Conservation (phyloP, 225 moss, liverwort and hornwort species). For the Sphagnum contortum region DNA sequence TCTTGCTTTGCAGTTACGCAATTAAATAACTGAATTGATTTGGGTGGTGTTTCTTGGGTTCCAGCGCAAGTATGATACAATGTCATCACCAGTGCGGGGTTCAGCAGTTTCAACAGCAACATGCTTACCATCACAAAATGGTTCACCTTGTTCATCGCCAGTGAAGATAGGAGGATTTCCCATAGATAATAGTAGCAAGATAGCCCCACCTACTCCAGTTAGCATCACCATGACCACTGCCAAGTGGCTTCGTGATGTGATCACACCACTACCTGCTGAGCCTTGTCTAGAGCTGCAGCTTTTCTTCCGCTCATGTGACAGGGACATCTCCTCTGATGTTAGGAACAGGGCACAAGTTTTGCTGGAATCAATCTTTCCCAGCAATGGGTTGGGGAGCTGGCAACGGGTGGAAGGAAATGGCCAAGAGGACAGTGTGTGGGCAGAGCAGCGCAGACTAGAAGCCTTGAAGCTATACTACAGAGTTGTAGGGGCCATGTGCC, state of each 20-base stretch:
- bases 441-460: slow-evolving; percentile 80
- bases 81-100: slow-evolving; percentile 70
- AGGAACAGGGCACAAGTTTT: slow-evolving; percentile 51
- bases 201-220: slow-evolving; percentile 88
- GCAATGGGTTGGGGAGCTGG: slow-evolving; percentile 45
- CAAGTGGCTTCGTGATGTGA: slow-evolving; percentile 82
- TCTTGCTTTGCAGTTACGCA: too few relatives aligned
- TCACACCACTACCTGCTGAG: slow-evolving; percentile 64
- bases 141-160: slow-evolving; percentile 77
- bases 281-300: slow-evolving; percentile 71
- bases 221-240: slow-evolving; percentile 95
- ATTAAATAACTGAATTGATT: too few relatives aligned
- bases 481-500: slow-evolving; percentile 86
- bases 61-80: slow-evolving; percentile 86
- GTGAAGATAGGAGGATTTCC: slow-evolving; percentile 39
- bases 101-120: slow-evolving; percentile 65
- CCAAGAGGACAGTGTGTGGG: slow-evolving; percentile 67
- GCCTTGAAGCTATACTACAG: slow-evolving; percentile 83
- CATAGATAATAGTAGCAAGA: slow-evolving; percentile 30
- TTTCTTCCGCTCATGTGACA: slow-evolving; percentile 82
- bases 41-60: neutral
- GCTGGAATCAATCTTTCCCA: slow-evolving; percentile 68
- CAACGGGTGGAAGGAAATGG: slow-evolving; percentile 47
- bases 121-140: slow-evolving; percentile 58
- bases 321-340: slow-evolving; percentile 68